Base-by-base conservation (phyloP, 225 moss, liverwort and hornwort genomes). In the Pseudisothecium myosuroides region DNA sequence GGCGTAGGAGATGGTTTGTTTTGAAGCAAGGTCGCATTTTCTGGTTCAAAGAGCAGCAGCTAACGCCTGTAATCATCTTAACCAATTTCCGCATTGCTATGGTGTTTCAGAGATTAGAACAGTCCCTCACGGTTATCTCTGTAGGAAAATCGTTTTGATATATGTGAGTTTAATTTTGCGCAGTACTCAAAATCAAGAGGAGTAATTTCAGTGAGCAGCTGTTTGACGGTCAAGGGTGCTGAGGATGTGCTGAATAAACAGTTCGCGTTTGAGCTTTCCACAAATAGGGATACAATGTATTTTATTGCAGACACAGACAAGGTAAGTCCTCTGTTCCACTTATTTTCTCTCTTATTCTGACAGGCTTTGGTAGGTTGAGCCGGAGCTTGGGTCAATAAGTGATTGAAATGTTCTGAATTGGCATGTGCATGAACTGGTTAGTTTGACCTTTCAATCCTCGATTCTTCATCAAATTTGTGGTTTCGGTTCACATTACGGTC, bases 1-100 rank as follows among this genome's bases (percentile, higher is more conserved):
- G 98, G 98, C 94, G 97, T 32, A 94, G 96, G 88, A 95, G 98
- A 79, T 98, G 97, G 97, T 98, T 98, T 89, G 98, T 97, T 68
- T 90, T 98, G 95, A 98, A 98, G 95, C 94, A 97, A 92, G 98
- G 95, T 37, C 93, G 93, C 88, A 96, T 98, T 88, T 98, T 98
- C 91, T 98, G 97, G 98, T 98, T 98, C 92, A 98, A 98, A 90
- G 97, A 98, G 58, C 93, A 90, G 77, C 89, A 94, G n/a, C 82
- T 96, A 76, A 92, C 92, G 32, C 88, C 94, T 89, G 93, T 94
- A 94, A 90, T 69, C 6, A 36, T 89, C 77, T 22, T 76, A 47
- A 65, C 47, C 83, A 79, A n/a, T 79, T 76, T 39, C 37, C 43
- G 17, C 43, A 79, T 47, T 83, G n/a, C 41, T 72, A 14, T 32